Base-by-base conservation (phyloP, 148 eudicot genomes). In the Rhododendron mucronatum region DNA sequence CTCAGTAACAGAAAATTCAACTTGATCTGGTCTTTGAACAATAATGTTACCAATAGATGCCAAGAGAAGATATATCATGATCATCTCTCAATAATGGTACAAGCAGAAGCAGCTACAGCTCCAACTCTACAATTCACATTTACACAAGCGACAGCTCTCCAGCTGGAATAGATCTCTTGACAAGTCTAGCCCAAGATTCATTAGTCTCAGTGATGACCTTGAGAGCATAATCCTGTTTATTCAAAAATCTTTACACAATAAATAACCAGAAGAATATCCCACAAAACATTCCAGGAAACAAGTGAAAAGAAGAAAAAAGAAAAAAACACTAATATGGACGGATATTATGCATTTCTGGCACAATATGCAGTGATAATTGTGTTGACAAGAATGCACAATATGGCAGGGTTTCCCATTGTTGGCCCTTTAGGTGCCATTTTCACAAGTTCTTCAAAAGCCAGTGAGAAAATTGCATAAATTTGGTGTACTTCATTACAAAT, bases 141-240 rank as follows among this genome's bases (percentile, higher is more conserved):
- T 88, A 97, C 82, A 91, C 89, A 76, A 97, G 99, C 21, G 99
- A 96, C 48, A 96, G 94, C 88, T 96, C 97, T 85, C 99, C 99
- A 20, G 98, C 90, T 74, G 96, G 85, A 88, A 93, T 93, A 20
- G 95, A 92, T 85, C 99, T 94, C 86, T 95, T 96, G 59, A 96
- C 95, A 75, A 96, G 94, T 82, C 93, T 95, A 37, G 97, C 96
- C 99, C 99, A 96, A 2, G 98, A 90, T 82, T 96, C 99, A 39
- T 96, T 96, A 12, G 99, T 95, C 90, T 96, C 98, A 0, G 91
- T 89, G 79, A 96, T 96, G 73, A 96, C 94, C 92, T 93, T 96
- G 53, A 95, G 95, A 50, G 99, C 98, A 89, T 92, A 96, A 88
- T 95, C 99, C 99, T 96, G 95, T 59, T 82, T 61, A 78, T 82